Percentiles rank a stretch among this genome's conserved stretches.
Evolutionary conservation across 768 basidiomycete genomes (phyloP).

Genomic region (Tulasnella sp.): DNA sequence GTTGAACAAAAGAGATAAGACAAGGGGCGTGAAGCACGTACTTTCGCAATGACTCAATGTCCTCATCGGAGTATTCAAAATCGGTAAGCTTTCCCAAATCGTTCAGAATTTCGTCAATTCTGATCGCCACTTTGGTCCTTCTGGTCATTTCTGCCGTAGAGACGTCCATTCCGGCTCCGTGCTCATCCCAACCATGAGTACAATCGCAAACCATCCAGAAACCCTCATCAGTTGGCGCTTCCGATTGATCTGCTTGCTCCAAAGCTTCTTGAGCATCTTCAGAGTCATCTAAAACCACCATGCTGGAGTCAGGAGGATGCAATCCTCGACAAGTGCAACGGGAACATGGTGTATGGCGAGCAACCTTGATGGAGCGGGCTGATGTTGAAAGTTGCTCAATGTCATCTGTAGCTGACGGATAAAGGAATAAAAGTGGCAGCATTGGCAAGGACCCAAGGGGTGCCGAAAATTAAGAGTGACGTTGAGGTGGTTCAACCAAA

Average conservation of each 20-base stretch:
- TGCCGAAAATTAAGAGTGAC: too few relatives aligned
- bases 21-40: too few relatives aligned
- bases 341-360: conserved; percentile 64
- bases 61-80: conserved; percentile 61
- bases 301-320: conserved; percentile 44
- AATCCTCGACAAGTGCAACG: conserved; percentile 62
- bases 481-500: too few relatives aligned
- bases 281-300: conserved; percentile 36
- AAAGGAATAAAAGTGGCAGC: conserved; percentile 14
- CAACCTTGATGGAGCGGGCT: conserved; percentile 42
- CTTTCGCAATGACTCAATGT: conserved; percentile 52
- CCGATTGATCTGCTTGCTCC: conserved; percentile 19
- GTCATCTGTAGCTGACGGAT: conserved; percentile 15
- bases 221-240: conserved; percentile 15
- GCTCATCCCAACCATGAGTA: conserved; percentile 49
- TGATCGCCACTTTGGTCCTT: conserved; percentile 57
- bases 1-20: conserved; percentile 17
- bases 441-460: too few relatives aligned
- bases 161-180: conserved; percentile 48
- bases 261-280: conserved; percentile 17
- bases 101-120: conserved; percentile 74
- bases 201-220: conserved; percentile 39
- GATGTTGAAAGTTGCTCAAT: conserved; percentile 1
- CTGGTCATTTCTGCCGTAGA: conserved; percentile 56
- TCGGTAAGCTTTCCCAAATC: conserved; percentile 65